Conservation (phyloP, 1,139 yeast species). For the Candida sojae region DNA sequence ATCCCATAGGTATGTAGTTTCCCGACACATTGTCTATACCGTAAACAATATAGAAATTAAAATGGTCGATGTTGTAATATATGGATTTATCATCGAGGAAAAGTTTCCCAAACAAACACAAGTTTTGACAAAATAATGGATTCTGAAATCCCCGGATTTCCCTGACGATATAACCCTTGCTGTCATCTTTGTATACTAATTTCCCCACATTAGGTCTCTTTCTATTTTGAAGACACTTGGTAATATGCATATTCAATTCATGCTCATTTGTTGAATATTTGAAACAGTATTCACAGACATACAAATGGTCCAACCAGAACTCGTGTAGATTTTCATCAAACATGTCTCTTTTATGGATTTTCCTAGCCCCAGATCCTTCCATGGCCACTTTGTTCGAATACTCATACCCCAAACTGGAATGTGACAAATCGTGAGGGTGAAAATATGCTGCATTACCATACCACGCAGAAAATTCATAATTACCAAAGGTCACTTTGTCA, state of each 20-base stretch:
- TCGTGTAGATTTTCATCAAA: slow-evolving; percentile 4
- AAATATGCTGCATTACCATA: slow-evolving; percentile 84
- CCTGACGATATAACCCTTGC: slow-evolving; percentile 51
- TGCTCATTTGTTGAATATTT: slow-evolving; percentile 59
- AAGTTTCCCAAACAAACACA: slow-evolving; percentile 82
- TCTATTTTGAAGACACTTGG: slow-evolving; percentile 43
- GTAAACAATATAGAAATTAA: slow-evolving; percentile 76
- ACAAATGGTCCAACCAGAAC: slow-evolving; percentile 61
- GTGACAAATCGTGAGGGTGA: slow-evolving; percentile 24
- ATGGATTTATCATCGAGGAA: slow-evolving; percentile 92
- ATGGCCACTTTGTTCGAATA: slow-evolving; percentile 22
- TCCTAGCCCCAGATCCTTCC: slow-evolving; percentile 15
- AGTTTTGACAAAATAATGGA: slow-evolving; percentile 73
- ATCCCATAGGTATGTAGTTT: slow-evolving; percentile 72
- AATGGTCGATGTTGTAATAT: slow-evolving; percentile 74
- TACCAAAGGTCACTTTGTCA: slow-evolving; percentile 63
- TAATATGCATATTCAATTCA: slow-evolving; percentile 43
- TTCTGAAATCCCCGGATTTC: slow-evolving; percentile 66
- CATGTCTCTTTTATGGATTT: slow-evolving; percentile 12
- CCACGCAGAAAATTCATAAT: slow-evolving; percentile 73
- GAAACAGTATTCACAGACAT: slow-evolving; percentile 82
- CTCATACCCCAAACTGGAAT: slow-evolving; percentile 31
- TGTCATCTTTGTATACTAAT: slow-evolving; percentile 64
- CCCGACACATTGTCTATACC: slow-evolving; percentile 34
- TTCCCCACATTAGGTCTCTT: slow-evolving; percentile 55